Evolutionary conservation across 2,329 filamentous ascomycete genomes (phyloP), one percentile per base, ranked within the genome.

Genomic region (Colletotrichum somersetense): DNA sequence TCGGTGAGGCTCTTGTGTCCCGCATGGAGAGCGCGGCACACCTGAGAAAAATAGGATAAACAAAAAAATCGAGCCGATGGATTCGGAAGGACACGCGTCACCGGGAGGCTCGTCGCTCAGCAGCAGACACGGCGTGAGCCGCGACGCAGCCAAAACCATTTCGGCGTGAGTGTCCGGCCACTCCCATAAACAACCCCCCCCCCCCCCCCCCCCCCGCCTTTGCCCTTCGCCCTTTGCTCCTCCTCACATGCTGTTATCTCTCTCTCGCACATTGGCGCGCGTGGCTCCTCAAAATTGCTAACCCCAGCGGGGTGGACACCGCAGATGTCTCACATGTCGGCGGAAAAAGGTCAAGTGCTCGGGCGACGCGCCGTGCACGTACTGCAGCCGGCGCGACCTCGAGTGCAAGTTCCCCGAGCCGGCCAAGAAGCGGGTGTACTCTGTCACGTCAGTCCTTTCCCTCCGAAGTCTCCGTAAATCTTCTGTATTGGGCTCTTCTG

Each of bases 341-440:
- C 66, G 71, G 23, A 69, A 67, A 12, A 74, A 73, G 63, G 64
- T 74, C 12, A 74, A 74, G 30, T 74, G 73, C 63, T 71, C 73
- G 23, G 73, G 73, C 33, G 57, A 63, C 14, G 53, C 44, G 46
- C 73, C 73, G 20, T 74, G 73, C 62, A 40, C 55, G n/a, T 74
- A 74, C 33, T 74, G 73, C 56, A 67, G 18, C 56, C 70, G 66
- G 35, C 64, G 67, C 5, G 50, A 63, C 2, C 50, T 70, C n/a
- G 53, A 61, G 30, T 74, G 72, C 38, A 33, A 50, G 26, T 69
- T 72, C 56, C 69, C 72, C n/a, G 61, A 72, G 46, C 61, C 53
- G 20, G 62, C 42, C 1, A 68, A 72, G 72, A 72, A 69, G 65
- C 61, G 70, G 48, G 63, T 69, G 11, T 74, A 74, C 5, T 72